Conservation (phyloP, 169 alveolate genomes). For the Perkinsus olseni region DNA sequence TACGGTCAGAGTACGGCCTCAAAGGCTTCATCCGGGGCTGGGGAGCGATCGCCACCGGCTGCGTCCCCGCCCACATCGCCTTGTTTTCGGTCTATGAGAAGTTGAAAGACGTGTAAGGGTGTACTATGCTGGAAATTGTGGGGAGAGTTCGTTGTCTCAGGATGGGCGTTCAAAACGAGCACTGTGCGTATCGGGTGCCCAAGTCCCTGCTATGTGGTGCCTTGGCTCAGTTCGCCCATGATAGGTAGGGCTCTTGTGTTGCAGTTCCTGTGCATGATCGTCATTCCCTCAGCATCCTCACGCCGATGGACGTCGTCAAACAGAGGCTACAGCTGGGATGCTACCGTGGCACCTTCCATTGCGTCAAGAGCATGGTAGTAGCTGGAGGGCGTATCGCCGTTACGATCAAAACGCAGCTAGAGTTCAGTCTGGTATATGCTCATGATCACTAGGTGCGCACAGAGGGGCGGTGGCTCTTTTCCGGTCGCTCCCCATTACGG, state of each 20-base stretch:
- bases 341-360: constrained; percentile 30
- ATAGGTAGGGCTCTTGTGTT: constrained; percentile 25
- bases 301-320: constrained; percentile 95
- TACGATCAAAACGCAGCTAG: constrained; percentile 14
- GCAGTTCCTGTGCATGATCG: not conserved
- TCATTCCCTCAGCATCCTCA: constrained; percentile 45
- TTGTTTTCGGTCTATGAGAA: constrained; percentile 80
- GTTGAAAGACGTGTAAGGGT: constrained; percentile 19
- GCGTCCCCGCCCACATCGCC: constrained; percentile 97
- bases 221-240: constrained; percentile 87
- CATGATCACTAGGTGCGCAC: constrained; percentile 34
- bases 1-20: not conserved
- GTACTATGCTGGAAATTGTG: constrained; percentile 26
- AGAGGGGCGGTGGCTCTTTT: constrained; percentile 77
- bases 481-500: constrained; percentile 85
- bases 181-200: constrained; percentile 24
- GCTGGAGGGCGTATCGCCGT: not conserved
- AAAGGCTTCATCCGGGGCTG: constrained; percentile 56
- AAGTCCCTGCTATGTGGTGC: constrained; percentile 76
- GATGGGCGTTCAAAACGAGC: constrained; percentile 12
- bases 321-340: constrained; percentile 85
- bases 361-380: constrained; percentile 6
- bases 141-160: constrained; percentile 1
- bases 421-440: constrained; percentile 41
- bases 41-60: constrained; percentile 85